Percentiles rank a stretch among this genome's conserved stretches.
Evolutionary conservation across 805 yeast species (phyloP).

Genomic region (Saccharomycopsis sp.): DNA sequence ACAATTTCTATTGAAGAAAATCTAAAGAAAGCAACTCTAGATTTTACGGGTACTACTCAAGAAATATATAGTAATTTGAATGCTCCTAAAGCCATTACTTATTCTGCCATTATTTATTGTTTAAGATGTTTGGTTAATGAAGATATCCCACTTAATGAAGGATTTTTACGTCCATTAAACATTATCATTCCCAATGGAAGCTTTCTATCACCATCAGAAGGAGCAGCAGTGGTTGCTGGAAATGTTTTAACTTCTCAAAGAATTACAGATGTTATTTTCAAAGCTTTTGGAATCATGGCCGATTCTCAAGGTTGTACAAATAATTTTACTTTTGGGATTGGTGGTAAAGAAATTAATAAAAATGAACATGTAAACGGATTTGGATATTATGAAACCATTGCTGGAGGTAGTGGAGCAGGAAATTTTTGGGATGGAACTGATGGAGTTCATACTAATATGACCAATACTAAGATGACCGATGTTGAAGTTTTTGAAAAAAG

Average conservation of each 20-base stretch:
- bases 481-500: constrained; percentile 82
- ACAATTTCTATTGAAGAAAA: constrained; percentile 38
- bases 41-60: constrained; percentile 79
- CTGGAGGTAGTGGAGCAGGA: constrained; percentile 95
- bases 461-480: constrained; percentile 88
- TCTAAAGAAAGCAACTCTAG: constrained; percentile 59
- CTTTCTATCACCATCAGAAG: constrained; percentile 63
- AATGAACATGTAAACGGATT: constrained; percentile 52
- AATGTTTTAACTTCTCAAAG: constrained; percentile 94
- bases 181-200: constrained; percentile 55
- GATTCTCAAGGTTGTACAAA: constrained; percentile 96
- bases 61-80: constrained; percentile 84
- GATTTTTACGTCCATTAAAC: constrained; percentile 73
- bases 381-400: constrained; percentile 90
- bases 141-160: constrained; percentile 88
- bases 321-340: constrained; percentile 79
- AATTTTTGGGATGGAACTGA: constrained; percentile 76
- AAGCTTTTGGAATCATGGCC: constrained; percentile 82
- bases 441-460: constrained; percentile 92
- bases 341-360: constrained; percentile 42
- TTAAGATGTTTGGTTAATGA: constrained; percentile 75
- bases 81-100: constrained; percentile 86
- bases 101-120: constrained; percentile 82
- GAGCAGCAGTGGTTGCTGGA: constrained; percentile 92
- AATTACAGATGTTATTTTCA: constrained; percentile 78